Evolutionary conservation across 441 rosid species (phyloP), one percentile per base, ranked within the genome.

Genomic region (Flueggea neowawraea): DNA sequence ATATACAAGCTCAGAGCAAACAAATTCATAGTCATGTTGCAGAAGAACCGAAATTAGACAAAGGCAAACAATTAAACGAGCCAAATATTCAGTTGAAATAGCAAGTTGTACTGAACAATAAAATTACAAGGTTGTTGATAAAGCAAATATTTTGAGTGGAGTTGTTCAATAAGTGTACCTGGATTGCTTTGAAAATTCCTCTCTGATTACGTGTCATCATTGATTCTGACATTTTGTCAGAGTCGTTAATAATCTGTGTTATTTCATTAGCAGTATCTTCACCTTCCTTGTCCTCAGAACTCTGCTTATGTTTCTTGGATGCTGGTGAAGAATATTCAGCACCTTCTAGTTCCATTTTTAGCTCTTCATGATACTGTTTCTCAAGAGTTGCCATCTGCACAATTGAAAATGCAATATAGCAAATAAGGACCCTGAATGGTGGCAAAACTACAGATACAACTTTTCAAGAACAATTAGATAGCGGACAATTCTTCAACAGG

Each of bases 281-380:
- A 41, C 13, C 67, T 17, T 77, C 78, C 12, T 22, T 55, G 2
- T 66, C 74, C 60, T 70, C 65, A 3, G 72, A 47, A 58, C 36
- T 63, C 63, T 66, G 66, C 58, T 70, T 54, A 53, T 56, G 70
- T 60, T 48, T 67, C 76, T 62, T 74, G 3, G 60, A 33, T n/a
- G 43, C 61, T 12, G 69, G 53, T 63, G 78, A 62, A 58, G 73
- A 54, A 53, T 41, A 41, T 16, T 60, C 58, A 10, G 44, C 53
- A 43, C 82, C 83, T 54, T 61, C 72, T 48, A 93, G 66, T 75
- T 93, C 98, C 81, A 51, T 71, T 71, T 83, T 84, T 45, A 94
- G 75, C 64, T 90, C 97, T 28, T 87, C 85, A 61, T 83, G 95
- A 86, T 94, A 84, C 71, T 80, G 93, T 77, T 87, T 85, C 80